Conservation (phyloP, 371 early-diverging fungal species). For the Mucor sp. region DNA sequence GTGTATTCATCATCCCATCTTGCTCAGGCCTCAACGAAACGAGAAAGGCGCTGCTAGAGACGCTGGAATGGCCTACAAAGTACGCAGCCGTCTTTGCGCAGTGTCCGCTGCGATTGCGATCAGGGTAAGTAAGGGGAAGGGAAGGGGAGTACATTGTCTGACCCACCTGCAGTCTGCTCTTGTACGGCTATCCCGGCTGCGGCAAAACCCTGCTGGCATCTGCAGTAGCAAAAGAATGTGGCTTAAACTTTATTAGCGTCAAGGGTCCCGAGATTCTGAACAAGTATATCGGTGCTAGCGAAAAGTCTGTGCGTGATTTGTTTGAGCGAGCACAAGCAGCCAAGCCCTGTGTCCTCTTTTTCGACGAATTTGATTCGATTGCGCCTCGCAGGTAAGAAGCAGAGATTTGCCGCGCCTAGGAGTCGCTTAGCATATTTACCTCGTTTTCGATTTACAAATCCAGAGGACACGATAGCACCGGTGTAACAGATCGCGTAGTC, state of each 20-base stretch:
- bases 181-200: slow-evolving; percentile 96
- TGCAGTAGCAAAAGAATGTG: slow-evolving; percentile 91
- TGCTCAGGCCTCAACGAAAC: slow-evolving; percentile 76
- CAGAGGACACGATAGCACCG: slow-evolving; percentile 90
- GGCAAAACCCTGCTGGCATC: slow-evolving; percentile 95
- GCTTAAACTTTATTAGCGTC: slow-evolving; percentile 93
- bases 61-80: slow-evolving; percentile 94
- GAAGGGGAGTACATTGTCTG: not conserved
- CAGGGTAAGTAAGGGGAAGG: too few species aligned
- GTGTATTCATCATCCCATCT: too few species aligned
- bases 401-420: not conserved
- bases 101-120: slow-evolving; percentile 85
- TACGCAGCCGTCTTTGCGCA: slow-evolving; percentile 88
- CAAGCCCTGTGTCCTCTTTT: slow-evolving; percentile 89
- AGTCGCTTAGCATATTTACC: not conserved
- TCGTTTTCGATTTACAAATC: not conserved
- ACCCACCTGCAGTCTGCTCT: slow-evolving; percentile 62
- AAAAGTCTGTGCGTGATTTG: slow-evolving; percentile 86
- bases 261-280: slow-evolving; percentile 96
- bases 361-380: slow-evolving; percentile 98
- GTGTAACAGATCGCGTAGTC: slow-evolving; percentile 94
- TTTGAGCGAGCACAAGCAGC: slow-evolving; percentile 94
- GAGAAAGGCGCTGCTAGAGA: slow-evolving; percentile 82
- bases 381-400: slow-evolving; percentile 73
- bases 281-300: slow-evolving; percentile 97